Evolutionary conservation across 2,329 filamentous ascomycete species (phyloP), one percentile per base, ranked within the genome.

Genomic region (Venturia aucupariae): DNA sequence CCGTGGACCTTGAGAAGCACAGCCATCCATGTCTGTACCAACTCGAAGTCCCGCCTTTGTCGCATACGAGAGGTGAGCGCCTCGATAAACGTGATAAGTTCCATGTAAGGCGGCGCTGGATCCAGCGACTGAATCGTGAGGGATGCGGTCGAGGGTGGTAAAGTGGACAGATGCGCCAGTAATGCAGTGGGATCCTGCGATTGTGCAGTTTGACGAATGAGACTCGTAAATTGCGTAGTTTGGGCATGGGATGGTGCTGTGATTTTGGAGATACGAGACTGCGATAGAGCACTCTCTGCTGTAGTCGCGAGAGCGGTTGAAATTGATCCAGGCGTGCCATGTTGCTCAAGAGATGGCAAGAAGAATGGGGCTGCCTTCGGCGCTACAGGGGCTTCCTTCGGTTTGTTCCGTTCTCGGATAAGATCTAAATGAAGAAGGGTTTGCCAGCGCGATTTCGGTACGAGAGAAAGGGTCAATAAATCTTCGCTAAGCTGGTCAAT

Each of bases 331-430:
- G 63, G 66, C 30, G 69, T 68, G 57, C 22, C n/a, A 67, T 71
- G 68, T 39, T 72, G 71, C 57, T 81, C 80, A 4, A 88, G 78
- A 0, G 88, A 88, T 0, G 92, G 90, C 4, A 97, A 81, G 80
- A 97, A 97, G 81, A 97, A 97, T 0, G 94, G 95, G 0, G 93
- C 93, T 72, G 95, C 96, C 73, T 97, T 90, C 0, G 94, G 94
- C 7, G 86, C 84, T 77, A 97, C 97, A 19, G 92, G 92, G 0
- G 92, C 85, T 75, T 97, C 92, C 68, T 86, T 92, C 0, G 95
- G 94, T 76, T 94, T 96, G 77, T 99, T 99, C 67, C 94, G 89
- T 75, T 92, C 86, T 77, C 92, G 76, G 73, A 99, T 96, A 32
- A 92, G 79, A 72, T 99, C 94, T 2, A 99, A 82, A 74, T 99